phyloP scores from a whole-genome alignment of 1,284 basidiomycete genomes.

The Trametes pubescens region DNA sequence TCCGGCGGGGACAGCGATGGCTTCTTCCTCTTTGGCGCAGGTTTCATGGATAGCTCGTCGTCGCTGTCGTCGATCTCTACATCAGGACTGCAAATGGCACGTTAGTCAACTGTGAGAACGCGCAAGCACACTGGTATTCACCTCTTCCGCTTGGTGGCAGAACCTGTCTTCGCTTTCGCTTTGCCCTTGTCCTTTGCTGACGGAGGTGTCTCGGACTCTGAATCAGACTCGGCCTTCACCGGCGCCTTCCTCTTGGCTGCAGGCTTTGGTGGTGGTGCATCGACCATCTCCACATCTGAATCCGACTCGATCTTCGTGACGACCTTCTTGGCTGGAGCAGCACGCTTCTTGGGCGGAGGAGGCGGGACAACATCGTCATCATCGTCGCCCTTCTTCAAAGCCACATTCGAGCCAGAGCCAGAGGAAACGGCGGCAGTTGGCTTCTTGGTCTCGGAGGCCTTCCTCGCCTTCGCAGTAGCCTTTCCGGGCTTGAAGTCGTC shows the following conservation, averaged over 20 bases:
- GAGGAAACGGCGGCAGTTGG: slow-evolving; percentile 37
- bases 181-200: slow-evolving; percentile 48
- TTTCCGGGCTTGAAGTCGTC: slow-evolving; percentile 84
- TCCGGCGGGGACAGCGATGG: slow-evolving; percentile 29
- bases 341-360: slow-evolving; percentile 37
- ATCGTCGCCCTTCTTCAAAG: slow-evolving; percentile 40
- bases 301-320: slow-evolving; percentile 45
- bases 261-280: slow-evolving; percentile 27
- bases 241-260: slow-evolving; percentile 37
- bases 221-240: slow-evolving; percentile 39
- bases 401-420: slow-evolving; percentile 41
- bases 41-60: slow-evolving; percentile 51
- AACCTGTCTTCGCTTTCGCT: slow-evolving; percentile 44
- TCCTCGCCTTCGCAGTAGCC: slow-evolving; percentile 56
- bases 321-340: slow-evolving; percentile 40
- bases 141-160: slow-evolving; percentile 63
- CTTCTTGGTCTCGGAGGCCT: slow-evolving; percentile 41
- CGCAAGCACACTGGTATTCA: slow-evolving; percentile 32
- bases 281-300: slow-evolving; percentile 49
- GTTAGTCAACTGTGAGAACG: slow-evolving; percentile 5
- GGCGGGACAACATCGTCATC: slow-evolving; percentile 38
- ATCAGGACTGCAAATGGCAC: slow-evolving; percentile 38
- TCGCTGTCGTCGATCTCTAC: slow-evolving; percentile 49
- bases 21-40: slow-evolving; percentile 44
- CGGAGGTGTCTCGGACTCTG: slow-evolving; percentile 39